These are phyloP conservation scores for Ceratobasidium sp. DNA, from an alignment of 1,284 basidiomycete genomes.

Conservation along the genomic window DNA sequence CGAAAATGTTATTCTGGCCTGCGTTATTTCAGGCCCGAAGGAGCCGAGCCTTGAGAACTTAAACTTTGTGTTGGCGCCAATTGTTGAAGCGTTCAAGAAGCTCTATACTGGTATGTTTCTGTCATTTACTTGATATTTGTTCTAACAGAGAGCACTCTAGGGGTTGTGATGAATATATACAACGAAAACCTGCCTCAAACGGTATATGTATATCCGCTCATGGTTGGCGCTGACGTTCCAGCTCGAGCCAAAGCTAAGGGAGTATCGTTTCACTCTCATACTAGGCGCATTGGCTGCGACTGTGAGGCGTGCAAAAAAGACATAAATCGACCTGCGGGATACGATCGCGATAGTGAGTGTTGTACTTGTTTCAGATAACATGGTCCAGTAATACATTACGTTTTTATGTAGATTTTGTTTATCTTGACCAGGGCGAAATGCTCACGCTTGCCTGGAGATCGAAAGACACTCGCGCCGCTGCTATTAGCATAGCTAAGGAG, in stretches of 20 bases:
- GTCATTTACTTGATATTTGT: neutral
- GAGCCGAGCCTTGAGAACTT: slow-evolving; percentile 47
- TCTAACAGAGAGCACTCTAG: neutral
- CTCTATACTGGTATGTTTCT: slow-evolving; percentile 3
- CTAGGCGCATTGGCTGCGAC: neutral
- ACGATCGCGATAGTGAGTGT: neutral
- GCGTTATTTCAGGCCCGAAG: slow-evolving; percentile 46
- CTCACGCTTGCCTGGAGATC: neutral
- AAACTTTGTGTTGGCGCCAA: slow-evolving; percentile 44
- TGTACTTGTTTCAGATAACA: neutral
- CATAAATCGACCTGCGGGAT: neutral
- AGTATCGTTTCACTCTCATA: neutral
- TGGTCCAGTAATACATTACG: neutral
- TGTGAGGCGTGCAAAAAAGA: neutral
- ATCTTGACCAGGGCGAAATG: neutral
- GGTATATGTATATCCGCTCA: neutral
- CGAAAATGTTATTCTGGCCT: slow-evolving; percentile 47
- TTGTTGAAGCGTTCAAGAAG: slow-evolving; percentile 30
- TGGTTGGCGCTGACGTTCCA: neutral
- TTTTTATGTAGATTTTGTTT: neutral
- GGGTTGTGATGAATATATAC: neutral
- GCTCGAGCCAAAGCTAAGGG: neutral
- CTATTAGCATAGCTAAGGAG: neutral
- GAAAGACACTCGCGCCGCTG: neutral
- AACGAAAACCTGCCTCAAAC: neutral